Evolutionary conservation across 176 grass and related monocot genomes (phyloP).

Genomic region (bread wheat (Triticum aestivum)): IWGSC_CS_RefSeq_v2.1 NC_057805.1:402451269-402451768

Average conservation of each 20-base stretch:
- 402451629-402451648: background rate
- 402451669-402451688: background rate
- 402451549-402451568: slow-evolving; percentile 79
- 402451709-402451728: background rate
- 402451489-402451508: slow-evolving; percentile 79
- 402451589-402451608: background rate
- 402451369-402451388: slow-evolving; percentile 55
- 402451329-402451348: slow-evolving; percentile 16
- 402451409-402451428: slow-evolving; percentile 48
- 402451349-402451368: slow-evolving; percentile 32
- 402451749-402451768: background rate
- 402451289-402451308: background rate
- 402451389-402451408: slow-evolving; percentile 50
- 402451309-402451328: background rate
- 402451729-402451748: background rate
- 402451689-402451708: slow-evolving; percentile 8
- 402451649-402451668: background rate
- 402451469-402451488: slow-evolving; percentile 72
- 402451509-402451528: slow-evolving; percentile 90
- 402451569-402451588: slow-evolving; percentile 27
- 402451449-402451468: slow-evolving; percentile 31
- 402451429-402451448: slow-evolving; percentile 45
- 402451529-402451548: slow-evolving; percentile 72
- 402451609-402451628: background rate
- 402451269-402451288: background rate